These are phyloP conservation scores for Phytophthora tentaculata DNA, from an alignment of 352 stramenopile species.

Conservation along the genomic window DNA sequence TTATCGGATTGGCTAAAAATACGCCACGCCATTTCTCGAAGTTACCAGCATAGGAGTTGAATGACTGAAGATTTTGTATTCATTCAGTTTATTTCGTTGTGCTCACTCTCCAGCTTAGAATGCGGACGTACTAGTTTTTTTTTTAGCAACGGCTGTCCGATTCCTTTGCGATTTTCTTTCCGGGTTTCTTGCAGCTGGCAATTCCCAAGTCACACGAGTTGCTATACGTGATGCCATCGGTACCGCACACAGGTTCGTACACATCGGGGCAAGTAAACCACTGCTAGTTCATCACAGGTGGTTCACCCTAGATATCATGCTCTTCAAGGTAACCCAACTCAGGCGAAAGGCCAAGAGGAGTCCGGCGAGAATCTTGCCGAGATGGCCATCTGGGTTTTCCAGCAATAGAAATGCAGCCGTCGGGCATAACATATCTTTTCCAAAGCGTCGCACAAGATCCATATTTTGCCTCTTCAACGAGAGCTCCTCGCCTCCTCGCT, in stretches of 20 bases:
- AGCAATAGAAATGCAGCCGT: background rate
- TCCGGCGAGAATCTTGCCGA: constrained; percentile 1
- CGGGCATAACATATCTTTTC: constrained; percentile 16
- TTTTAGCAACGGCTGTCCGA: background rate
- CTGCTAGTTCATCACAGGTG: no score
- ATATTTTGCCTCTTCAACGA: background rate
- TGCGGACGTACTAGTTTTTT: no score
- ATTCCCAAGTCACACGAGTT: constrained; percentile 33
- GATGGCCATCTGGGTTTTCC: background rate
- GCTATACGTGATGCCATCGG: constrained; percentile 36
- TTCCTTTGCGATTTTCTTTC: background rate
- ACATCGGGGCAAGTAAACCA: background rate
- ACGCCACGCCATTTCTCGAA: no score
- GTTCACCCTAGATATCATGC: background rate
- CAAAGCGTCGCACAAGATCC: constrained; percentile 12
- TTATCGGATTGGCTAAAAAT: no score
- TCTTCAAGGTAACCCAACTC: constrained; percentile 5
- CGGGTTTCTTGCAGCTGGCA: constrained; percentile 21
- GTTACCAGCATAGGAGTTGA: no score
- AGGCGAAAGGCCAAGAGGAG: constrained; percentile 3
- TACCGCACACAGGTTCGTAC: constrained; percentile 32
- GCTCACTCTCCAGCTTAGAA: no score
- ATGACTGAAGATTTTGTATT: no score
- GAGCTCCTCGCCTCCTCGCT: constrained; percentile 2
- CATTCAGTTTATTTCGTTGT: no score